Base-by-base conservation (phyloP, 1,139 yeast genomes). In the Citeromyces hawaiiensis region DNA sequence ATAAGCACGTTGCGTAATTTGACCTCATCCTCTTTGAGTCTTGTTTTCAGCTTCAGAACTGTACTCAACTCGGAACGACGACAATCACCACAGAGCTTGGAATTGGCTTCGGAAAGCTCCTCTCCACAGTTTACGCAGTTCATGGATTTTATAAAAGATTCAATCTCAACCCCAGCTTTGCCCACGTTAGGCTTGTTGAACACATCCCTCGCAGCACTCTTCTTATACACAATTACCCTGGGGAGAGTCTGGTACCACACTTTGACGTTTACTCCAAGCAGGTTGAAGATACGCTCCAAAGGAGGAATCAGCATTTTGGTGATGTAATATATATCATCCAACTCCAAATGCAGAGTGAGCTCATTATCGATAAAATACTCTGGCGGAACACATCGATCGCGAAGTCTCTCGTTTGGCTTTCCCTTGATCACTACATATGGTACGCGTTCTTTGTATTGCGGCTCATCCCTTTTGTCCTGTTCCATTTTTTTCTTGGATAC, bases 261-360 rank as follows among this genome's bases (percentile, higher is more conserved):
- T 40, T 66, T 65, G 4, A 88, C 67, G 57, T 86, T 83, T 1
- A 81, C 93, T 0, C 98, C 98, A 45, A 87, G 61, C 19, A 88
- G 61, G 50, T 79, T 82, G 56, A 91, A 83, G 3, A 91, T 61
- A 43, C 98, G 64, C 47, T 85, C 94, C 40, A 91, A 59, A 0
- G 98, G 97, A 1, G 98, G 98, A 4, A 88, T 74, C 39, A 91
- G 59, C 4, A 85, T 86, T 50, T 83, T 79, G 3, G 72, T 72
- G 39, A 91, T 86, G 55, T 91, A 91, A 54, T 91, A 91, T 35
- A 83, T 87, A 25, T 81, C 69, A 50, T 91, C 98, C 14, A 91
- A 57, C 38, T 62, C 66, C 41, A 68, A 51, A 2, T 66, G 68
- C 2, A 59, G 57, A 17, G 44, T 30, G 4, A 33, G 38, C 1